A percentile compares a stretch with the other conserved stretches of the same genome.
Conservation (phyloP, 306 rosid species). For the Medicago lupulina region DNA sequence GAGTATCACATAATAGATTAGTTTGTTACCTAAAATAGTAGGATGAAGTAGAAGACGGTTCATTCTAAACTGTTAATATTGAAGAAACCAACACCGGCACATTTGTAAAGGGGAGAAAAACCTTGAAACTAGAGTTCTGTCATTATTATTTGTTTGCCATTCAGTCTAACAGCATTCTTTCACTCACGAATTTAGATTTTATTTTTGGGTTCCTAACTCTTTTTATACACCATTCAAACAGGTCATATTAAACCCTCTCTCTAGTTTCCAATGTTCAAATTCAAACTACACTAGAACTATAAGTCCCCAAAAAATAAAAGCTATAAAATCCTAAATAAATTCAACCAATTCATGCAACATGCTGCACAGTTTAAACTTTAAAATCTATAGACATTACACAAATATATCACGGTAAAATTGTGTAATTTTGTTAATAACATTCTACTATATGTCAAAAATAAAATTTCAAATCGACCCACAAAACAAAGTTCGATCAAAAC, state of each 20-base stretch:
- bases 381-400: background rate
- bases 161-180: constrained; percentile 11
- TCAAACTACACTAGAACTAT: background rate
- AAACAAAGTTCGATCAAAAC: constrained; percentile 33
- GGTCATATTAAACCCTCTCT: background rate
- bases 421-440: background rate
- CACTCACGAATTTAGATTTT: constrained; percentile 2
- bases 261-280: background rate
- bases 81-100: background rate
- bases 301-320: background rate
- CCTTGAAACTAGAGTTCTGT: background rate
- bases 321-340: constrained; percentile 2
- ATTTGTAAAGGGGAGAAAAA: background rate
- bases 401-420: background rate
- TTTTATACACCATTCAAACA: background rate
- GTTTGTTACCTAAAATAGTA: background rate
- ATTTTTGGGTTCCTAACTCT: background rate
- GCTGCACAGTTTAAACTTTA: background rate
- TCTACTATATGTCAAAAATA: constrained; percentile 10
- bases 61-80: background rate
- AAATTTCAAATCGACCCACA: background rate
- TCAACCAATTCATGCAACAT: background rate
- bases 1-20: no score
- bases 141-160: background rate
- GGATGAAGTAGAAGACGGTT: background rate